These are phyloP conservation scores for Naganishia friedmannii DNA, from an alignment of 768 basidiomycete species.

Conservation along the genomic window DNA sequence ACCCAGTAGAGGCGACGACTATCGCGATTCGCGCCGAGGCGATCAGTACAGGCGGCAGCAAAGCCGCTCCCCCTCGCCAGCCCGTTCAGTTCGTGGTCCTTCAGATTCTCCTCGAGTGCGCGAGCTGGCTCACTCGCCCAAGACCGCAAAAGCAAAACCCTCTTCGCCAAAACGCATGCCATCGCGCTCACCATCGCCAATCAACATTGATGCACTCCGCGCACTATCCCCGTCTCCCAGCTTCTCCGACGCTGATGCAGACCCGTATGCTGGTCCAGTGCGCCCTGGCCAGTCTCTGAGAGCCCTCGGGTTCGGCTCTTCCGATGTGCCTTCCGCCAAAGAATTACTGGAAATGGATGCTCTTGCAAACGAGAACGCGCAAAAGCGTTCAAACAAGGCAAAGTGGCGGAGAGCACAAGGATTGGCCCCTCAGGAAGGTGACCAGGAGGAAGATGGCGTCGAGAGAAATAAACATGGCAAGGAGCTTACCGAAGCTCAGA, in stretches of 20 bases:
- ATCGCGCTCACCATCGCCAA: conserved; percentile 35
- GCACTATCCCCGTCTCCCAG: conserved; percentile 26
- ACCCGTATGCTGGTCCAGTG: conserved; percentile 13
- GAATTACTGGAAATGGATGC: conserved; percentile 76
- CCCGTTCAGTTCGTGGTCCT: conserved; percentile 15
- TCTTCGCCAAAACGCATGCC: conserved; percentile 17
- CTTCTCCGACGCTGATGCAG: conserved; percentile 29
- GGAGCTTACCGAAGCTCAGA: conserved; percentile 14
- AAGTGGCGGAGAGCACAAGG: conserved; percentile 51
- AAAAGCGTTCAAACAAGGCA: conserved; percentile 71
- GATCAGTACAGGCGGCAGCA: conserved; percentile 11
- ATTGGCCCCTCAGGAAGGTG: conserved; percentile 42
- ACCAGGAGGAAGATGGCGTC: conserved; percentile 30
- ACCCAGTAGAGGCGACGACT: not conserved
- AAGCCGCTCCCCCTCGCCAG: conserved; percentile 22
- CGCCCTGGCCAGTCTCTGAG: conserved; percentile 65
- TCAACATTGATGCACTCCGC: conserved; percentile 33
- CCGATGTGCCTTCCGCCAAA: conserved; percentile 74
- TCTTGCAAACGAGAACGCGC: conserved; percentile 64
- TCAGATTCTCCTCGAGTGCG: not conserved
- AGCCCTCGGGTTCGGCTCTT: conserved; percentile 54
- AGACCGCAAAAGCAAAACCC: not conserved
- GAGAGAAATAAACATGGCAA: not conserved
- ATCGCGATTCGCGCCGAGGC: conserved; percentile 9
- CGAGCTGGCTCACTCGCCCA: not conserved